Evolutionary conservation across 2,329 filamentous ascomycete genomes (phyloP), one percentile per base, ranked within the genome.

Genomic region (Neoascochyta sp.): DNA sequence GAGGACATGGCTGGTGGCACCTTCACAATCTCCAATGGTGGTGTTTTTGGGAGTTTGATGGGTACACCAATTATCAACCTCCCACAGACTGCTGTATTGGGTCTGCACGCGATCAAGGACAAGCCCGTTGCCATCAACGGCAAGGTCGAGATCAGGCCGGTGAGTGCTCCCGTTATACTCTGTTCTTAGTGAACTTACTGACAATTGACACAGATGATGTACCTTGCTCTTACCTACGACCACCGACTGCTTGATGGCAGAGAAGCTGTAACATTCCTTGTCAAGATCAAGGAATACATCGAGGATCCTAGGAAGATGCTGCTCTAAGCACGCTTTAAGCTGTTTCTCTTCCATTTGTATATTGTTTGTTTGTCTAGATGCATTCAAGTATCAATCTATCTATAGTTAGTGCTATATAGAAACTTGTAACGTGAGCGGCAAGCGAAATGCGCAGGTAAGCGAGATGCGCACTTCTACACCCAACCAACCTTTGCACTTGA

Each of bases 1-100:
- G 92, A 98, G 70, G 92, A 98, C 62, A 95, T 98, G 88, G 92
- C 92, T 39, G 92, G 92, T 39, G 92, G 92, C 45, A 95, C 90
- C 19, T 98, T 95, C 67, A 96, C 92, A 40, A 95, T 95, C 71
- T 92, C 85, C 74, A 96, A 95, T 63, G 80, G 92, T 36, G 92
- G 92, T 50, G 90, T 98, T 29, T 98, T 98, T 56, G 92, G 92
- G 36, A 95, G 90, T 9, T 74, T 96, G 37, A 93, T 95, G 85
- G 92, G 92, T 28, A 98, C 92, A 0, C 92, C 92, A 7, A 96
- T 98, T 62, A 96, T 98, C 73, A 98, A 98, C 68, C 74, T 95
- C 26, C 90, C 90, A 9, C 90, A 96, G 63, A 90, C 85, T 61
- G 76, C 87, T 35, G 89, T 95, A 7, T 76, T 95, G 36, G 90